phyloP scores from a whole-genome alignment of 2,329 filamentous ascomycete genomes.

The Aspergillus chevalieri region DNA sequence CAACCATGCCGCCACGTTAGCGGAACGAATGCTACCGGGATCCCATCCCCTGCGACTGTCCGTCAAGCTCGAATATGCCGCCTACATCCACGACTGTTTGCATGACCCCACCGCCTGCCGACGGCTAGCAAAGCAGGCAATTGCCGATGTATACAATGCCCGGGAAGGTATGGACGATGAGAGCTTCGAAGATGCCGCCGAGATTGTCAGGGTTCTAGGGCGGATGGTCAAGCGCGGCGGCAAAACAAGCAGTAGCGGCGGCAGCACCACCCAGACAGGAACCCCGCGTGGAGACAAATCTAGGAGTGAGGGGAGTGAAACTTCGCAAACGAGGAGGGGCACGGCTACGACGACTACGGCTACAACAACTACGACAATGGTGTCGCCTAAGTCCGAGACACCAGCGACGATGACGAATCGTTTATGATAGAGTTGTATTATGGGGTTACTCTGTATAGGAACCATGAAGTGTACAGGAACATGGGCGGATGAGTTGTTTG shows the following conservation, averaged over 20 bases:
- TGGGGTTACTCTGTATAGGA: too few species aligned
- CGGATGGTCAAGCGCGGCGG: slow-evolving; percentile 77
- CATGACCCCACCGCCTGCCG: slow-evolving; percentile 74
- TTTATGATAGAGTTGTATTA: slow-evolving; percentile 18
- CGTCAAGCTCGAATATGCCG: slow-evolving; percentile 84
- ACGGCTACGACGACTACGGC: neutral
- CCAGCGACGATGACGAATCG: slow-evolving; percentile 28
- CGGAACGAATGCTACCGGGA: slow-evolving; percentile 71
- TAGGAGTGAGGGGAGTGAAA: slow-evolving; percentile 26
- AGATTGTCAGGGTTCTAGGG: slow-evolving; percentile 76
- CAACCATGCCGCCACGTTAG: slow-evolving; percentile 65
- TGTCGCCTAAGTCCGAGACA: neutral
- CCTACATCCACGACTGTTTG: slow-evolving; percentile 88
- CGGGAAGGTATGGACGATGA: slow-evolving; percentile 91
- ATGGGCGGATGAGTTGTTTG: too few species aligned
- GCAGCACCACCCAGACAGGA: slow-evolving; percentile 20
- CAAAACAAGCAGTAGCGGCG: slow-evolving; percentile 31
- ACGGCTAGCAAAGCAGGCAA: slow-evolving; percentile 70
- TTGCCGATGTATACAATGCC: slow-evolving; percentile 85
- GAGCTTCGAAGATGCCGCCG: slow-evolving; percentile 86
- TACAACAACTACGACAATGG: slow-evolving; percentile 4
- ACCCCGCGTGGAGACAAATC: slow-evolving; percentile 23
- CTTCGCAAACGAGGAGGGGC: slow-evolving; percentile 14
- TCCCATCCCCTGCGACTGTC: slow-evolving; percentile 85
- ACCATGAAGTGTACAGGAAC: too few species aligned